phyloP scores from a whole-genome alignment of 768 basidiomycete genomes.

The Boletellus emodensis region DNA sequence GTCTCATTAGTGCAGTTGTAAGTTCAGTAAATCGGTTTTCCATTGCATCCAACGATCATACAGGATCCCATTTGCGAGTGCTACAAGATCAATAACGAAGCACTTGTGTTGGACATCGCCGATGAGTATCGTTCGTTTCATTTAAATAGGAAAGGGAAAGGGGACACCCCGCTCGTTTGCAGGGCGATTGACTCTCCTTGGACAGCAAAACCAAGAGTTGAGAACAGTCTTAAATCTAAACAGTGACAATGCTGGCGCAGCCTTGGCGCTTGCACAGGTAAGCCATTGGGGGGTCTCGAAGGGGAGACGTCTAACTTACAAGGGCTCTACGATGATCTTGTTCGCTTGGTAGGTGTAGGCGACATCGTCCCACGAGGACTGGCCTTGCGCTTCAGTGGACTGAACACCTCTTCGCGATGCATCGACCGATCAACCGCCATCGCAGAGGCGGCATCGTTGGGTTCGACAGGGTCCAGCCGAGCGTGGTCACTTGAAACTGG shows the following conservation, averaged over 20 bases:
- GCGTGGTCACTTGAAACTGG: background rate
- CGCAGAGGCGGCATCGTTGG: background rate
- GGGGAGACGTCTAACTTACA: no score
- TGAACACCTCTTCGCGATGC: background rate
- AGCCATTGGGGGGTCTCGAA: background rate
- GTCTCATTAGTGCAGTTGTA: no score
- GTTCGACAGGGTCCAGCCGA: background rate
- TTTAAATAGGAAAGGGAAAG: background rate
- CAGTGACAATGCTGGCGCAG: background rate
- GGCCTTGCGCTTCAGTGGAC: constrained; percentile 22
- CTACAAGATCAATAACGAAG: background rate
- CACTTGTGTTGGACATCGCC: no score
- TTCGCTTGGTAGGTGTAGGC: constrained; percentile 21
- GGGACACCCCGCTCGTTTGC: no score
- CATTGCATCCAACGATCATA: background rate
- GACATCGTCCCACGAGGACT: background rate
- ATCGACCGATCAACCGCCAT: background rate
- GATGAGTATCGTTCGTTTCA: background rate
- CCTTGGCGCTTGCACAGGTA: background rate
- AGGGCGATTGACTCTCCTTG: background rate
- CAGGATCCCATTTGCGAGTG: background rate
- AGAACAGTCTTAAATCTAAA: background rate
- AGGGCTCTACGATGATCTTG: constrained; percentile 8
- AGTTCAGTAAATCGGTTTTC: background rate
- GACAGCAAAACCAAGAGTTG: background rate